These are phyloP conservation scores for Penicillium salamii DNA, from an alignment of 495 filamentous ascomycete species.

Conservation along the genomic window DNA sequence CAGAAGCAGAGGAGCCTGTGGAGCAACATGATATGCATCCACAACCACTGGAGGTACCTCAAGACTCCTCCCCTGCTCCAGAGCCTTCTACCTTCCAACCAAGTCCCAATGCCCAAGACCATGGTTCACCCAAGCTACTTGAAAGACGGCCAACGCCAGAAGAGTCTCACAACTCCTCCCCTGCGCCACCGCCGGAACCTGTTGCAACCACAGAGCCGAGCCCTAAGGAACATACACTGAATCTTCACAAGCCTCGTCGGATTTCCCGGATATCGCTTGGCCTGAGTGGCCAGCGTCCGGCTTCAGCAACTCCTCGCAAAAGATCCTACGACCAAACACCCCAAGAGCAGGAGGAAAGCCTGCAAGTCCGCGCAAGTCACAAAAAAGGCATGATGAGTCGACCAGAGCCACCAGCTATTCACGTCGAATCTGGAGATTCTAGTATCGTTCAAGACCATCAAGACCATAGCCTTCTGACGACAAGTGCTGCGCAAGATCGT, in stretches of 20 bases:
- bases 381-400: constrained; percentile 33
- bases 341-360: constrained; percentile 20
- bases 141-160: constrained; percentile 1
- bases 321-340: constrained; percentile 42
- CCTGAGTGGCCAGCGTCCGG: neutral
- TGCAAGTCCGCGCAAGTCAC: constrained; percentile 21
- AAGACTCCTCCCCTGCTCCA: constrained; percentile 1
- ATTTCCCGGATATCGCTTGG: constrained; percentile 14
- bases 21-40: neutral
- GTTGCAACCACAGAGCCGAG: neutral
- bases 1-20: neutral
- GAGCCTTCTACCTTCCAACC: constrained; percentile 2
- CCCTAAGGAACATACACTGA: constrained; percentile 6
- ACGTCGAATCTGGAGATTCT: constrained; percentile 31
- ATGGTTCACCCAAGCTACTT: neutral
- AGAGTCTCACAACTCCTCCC: neutral
- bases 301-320: constrained; percentile 32
- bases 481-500: constrained; percentile 15
- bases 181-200: neutral
- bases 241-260: constrained; percentile 13
- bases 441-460: constrained; percentile 25
- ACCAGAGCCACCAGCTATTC: constrained; percentile 25
- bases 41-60: neutral
- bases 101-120: neutral
- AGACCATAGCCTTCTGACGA: constrained; percentile 21